A percentile compares a stretch with the other conserved stretches of the same genome.
Conservation (phyloP, 1,284 basidiomycete genomes). For the Xerocomus amazonicus region DNA sequence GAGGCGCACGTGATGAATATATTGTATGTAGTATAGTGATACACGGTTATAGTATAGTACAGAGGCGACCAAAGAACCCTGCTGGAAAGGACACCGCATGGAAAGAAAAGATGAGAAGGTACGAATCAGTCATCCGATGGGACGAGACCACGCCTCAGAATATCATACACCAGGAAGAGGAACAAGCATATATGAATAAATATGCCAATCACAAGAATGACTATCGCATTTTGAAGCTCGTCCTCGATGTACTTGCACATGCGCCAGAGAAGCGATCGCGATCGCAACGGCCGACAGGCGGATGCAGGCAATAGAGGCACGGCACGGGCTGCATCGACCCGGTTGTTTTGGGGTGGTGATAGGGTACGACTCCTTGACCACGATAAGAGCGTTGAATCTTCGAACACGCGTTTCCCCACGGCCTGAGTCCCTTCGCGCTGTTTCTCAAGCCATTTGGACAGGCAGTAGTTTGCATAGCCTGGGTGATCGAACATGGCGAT, state of each 20-base stretch:
- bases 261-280: conserved; percentile 12
- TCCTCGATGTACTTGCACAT: conserved; percentile 24
- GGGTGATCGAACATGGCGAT: conserved; percentile 26
- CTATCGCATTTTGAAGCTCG: conserved; percentile 30
- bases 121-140: conserved; percentile 25
- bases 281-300: conserved; percentile 4
- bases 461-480: conserved; percentile 29
- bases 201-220: conserved; percentile 24
- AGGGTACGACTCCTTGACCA: conserved; percentile 19
- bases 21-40: no score
- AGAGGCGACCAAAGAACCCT: neutral
- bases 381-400: conserved; percentile 17
- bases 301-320: neutral
- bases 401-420: conserved; percentile 21
- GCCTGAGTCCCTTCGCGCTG: conserved; percentile 20
- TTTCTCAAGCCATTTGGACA: conserved; percentile 29
- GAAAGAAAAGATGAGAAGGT: neutral
- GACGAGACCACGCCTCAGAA: conserved; percentile 25
- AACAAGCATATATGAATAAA: conserved; percentile 29
- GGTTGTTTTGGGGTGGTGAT: neutral
- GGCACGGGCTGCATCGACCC: neutral
- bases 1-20: no score
- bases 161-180: conserved; percentile 31
- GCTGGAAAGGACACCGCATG: conserved; percentile 16
- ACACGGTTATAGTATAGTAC: no score